These are phyloP conservation scores for Apiotrichum mycotoxinovorans DNA, from an alignment of 1,284 basidiomycete genomes.

Conservation along the genomic window DNA sequence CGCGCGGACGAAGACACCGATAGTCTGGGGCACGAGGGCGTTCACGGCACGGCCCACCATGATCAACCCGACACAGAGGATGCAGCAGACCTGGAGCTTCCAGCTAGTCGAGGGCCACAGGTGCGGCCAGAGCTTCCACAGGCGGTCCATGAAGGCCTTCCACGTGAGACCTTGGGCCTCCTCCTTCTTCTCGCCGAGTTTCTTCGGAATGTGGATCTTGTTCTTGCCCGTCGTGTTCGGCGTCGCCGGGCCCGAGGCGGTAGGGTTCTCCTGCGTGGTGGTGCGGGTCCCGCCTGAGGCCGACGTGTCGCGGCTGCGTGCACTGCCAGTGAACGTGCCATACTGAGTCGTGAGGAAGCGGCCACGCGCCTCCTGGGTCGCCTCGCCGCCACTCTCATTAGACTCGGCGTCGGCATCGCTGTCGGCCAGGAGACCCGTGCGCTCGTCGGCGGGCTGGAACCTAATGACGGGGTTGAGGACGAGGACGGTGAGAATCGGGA, in stretches of 20 bases:
- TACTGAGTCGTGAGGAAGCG: constrained; percentile 16
- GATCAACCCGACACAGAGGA: constrained; percentile 30
- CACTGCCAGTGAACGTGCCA: constrained; percentile 31
- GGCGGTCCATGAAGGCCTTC: constrained; percentile 31
- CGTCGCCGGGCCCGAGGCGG: neutral
- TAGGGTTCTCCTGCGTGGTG: neutral
- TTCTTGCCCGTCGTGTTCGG: constrained; percentile 1
- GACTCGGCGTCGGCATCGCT: constrained; percentile 12
- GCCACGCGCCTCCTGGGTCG: neutral
- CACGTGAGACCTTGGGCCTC: constrained; percentile 28
- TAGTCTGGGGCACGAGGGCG: constrained; percentile 31
- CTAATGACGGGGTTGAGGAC: constrained; percentile 33
- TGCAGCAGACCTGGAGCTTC: constrained; percentile 35
- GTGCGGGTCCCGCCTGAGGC: neutral
- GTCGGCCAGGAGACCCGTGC: constrained; percentile 30
- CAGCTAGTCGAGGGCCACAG: constrained; percentile 44
- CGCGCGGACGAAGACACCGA: constrained; percentile 35
- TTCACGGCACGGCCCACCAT: constrained; percentile 31
- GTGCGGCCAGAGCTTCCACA: constrained; percentile 35
- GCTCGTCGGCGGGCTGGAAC: constrained; percentile 37
- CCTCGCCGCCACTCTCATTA: neutral
- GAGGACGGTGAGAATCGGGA: constrained; percentile 33
- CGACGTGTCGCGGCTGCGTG: constrained; percentile 10
- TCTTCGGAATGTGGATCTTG: constrained; percentile 37
- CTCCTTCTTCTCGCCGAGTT: constrained; percentile 36